Evolutionary conservation across 169 alveolate species (phyloP), one percentile per base, ranked within the genome.

Genomic region (Neospora caninum): DNA sequence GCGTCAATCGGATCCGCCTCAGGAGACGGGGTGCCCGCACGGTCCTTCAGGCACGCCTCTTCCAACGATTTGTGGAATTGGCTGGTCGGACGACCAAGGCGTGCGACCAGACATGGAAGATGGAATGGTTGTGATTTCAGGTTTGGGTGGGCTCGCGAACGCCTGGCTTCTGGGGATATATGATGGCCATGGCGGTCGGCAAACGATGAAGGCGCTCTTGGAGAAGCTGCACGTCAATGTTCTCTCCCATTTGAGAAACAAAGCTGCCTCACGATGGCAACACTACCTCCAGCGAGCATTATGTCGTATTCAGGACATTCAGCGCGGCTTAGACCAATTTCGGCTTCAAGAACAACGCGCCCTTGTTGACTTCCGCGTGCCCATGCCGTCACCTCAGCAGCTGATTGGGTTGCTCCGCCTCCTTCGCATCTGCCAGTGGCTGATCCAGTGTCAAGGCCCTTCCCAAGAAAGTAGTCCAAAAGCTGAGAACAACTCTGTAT

Each of bases 1-100:
- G 22, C 4, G 13, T 7, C 58, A 4, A 7, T 49, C 58, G 58
- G 22, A 13, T 13, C 58, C 58, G 58, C 22, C 13, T n/a, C n/a
- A n/a, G 58, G 58, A 49, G 58, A 49, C 58, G 58, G 58, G 22
- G 58, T 49, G 13, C 58, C 58, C 13, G 58, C 58, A 49, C 4
- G 58, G 58, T 69, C 82, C 7, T 6, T 18, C 86, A n/a, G 39
- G 49, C n/a, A 29, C 86, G 64, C 89, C 64, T 82, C 67, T 82
- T 42, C 64, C 67, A 13, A 13, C 42, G 36, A 67, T 91, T 22
- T 27, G 80, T 9, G 91, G 94, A 6, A 87, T 93, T 54, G 95
- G 95, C 53, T 93, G 95, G 95, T 31, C 88, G n/a, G 95, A 93
- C 31, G 95, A 93, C 49, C 95, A 88, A 38, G 95, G 95, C 64